Evolutionary conservation across 148 eudicot genomes (phyloP).

Genomic region (Suaeda aralocaspica): DNA sequence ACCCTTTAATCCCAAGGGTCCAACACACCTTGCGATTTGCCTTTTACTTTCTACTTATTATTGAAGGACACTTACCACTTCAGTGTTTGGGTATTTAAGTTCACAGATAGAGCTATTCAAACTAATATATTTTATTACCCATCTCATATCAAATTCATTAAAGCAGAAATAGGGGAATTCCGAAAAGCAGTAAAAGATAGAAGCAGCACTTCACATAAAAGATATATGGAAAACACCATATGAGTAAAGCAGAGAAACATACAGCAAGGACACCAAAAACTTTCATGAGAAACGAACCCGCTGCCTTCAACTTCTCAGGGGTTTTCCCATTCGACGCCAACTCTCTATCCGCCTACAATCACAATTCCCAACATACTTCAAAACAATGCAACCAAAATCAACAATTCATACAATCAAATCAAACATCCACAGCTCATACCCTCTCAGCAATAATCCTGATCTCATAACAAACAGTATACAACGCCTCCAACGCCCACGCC

Average conservation of each 20-base stretch:
- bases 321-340: conserved; percentile 79
- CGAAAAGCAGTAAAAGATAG: background rate
- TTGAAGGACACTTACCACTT: background rate
- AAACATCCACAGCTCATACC: conserved; percentile 36
- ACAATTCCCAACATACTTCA: background rate
- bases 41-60: background rate
- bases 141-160: background rate
- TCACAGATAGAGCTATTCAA: background rate
- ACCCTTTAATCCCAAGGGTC: background rate
- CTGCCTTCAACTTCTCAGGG: conserved; percentile 91
- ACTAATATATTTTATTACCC: background rate
- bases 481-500: conserved; percentile 89
- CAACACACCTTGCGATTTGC: background rate
- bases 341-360: conserved; percentile 87
- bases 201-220: background rate
- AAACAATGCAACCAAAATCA: background rate
- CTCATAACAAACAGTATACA: conserved; percentile 78
- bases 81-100: background rate
- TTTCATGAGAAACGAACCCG: conserved; percentile 99
- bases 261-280: conserved; percentile 94
- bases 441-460: conserved; percentile 92
- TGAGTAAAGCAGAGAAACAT: conserved; percentile 27
- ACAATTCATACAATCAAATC: background rate
- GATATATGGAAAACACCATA: background rate
- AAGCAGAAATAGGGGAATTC: background rate